A percentile compares a stretch with the other conserved stretches of the same genome.
phyloP scores from a whole-genome alignment of 2,329 filamentous ascomycete species.

The Paecilomyces niveus region DNA sequence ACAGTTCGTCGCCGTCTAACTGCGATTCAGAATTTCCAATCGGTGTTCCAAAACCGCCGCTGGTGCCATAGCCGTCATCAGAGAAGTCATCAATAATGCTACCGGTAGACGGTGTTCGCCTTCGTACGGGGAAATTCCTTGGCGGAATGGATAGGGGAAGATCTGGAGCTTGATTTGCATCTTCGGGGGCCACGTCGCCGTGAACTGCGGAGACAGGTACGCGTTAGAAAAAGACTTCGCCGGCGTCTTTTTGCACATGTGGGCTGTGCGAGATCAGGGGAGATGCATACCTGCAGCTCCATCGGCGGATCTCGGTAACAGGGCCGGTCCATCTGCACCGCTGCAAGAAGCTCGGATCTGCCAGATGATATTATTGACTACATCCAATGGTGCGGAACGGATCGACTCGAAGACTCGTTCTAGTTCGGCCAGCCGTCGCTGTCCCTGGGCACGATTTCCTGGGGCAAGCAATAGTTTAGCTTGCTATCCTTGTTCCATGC shows the following conservation, averaged over 20 bases:
- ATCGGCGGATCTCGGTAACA: conserved; percentile 12
- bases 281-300: background rate
- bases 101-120: background rate
- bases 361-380: conserved; percentile 24
- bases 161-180: background rate
- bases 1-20: conserved; percentile 5
- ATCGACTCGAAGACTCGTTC: conserved; percentile 27
- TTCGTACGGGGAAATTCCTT: background rate
- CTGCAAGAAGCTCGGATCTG: conserved; percentile 19
- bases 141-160: background rate
- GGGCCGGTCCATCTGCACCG: conserved; percentile 10
- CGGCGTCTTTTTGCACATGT: background rate
- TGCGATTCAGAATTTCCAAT: background rate
- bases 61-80: background rate
- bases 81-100: background rate
- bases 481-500: background rate
- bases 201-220: background rate
- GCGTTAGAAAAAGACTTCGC: background rate
- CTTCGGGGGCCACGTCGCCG: background rate
- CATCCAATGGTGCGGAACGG: conserved; percentile 22
- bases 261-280: background rate
- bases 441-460: conserved; percentile 11
- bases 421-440: conserved; percentile 22
- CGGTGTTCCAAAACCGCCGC: background rate
- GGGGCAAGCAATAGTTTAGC: background rate